These are phyloP conservation scores for Fusarium kyushuense DNA, from an alignment of 2,329 filamentous ascomycete species.

Conservation along the genomic window DNA sequence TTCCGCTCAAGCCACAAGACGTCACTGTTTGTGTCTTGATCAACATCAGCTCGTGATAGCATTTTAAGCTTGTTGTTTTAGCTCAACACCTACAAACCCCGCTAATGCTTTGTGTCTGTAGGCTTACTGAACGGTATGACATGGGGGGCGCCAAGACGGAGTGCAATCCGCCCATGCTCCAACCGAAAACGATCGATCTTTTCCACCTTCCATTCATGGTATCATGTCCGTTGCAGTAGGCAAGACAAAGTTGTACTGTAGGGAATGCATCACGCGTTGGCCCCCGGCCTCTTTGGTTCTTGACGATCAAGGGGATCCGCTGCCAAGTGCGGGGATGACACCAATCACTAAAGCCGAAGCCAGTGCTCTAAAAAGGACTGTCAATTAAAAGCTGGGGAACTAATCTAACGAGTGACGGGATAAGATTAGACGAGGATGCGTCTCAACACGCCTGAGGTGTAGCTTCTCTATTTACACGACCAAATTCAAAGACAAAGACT, in stretches of 20 bases:
- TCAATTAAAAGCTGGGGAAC: slow-evolving; percentile 5
- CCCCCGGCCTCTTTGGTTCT: too few species aligned
- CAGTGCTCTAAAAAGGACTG: not conserved
- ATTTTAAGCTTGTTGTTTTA: slow-evolving; percentile 40
- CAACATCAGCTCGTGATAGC: slow-evolving; percentile 15
- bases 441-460: not conserved
- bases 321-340: slow-evolving; percentile 38
- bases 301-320: slow-evolving; percentile 4
- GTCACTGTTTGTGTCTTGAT: slow-evolving; percentile 1
- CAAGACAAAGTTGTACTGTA: slow-evolving; percentile 1
- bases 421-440: not conserved
- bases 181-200: slow-evolving; percentile 30
- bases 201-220: slow-evolving; percentile 43
- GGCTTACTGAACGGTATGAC: not conserved
- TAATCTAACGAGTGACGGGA: not conserved
- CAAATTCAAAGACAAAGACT: too few species aligned
- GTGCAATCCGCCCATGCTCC: slow-evolving; percentile 3
- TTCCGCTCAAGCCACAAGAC: not conserved
- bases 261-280: slow-evolving; percentile 35
- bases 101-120: not conserved
- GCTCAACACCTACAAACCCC: not conserved
- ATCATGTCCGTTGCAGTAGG: slow-evolving; percentile 28
- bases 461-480: slow-evolving; percentile 13
- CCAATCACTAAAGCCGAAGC: not conserved
- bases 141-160: slow-evolving; percentile 33